Conservation (phyloP, 108 stramenopile species). For the Cyclotella sp. region DNA sequence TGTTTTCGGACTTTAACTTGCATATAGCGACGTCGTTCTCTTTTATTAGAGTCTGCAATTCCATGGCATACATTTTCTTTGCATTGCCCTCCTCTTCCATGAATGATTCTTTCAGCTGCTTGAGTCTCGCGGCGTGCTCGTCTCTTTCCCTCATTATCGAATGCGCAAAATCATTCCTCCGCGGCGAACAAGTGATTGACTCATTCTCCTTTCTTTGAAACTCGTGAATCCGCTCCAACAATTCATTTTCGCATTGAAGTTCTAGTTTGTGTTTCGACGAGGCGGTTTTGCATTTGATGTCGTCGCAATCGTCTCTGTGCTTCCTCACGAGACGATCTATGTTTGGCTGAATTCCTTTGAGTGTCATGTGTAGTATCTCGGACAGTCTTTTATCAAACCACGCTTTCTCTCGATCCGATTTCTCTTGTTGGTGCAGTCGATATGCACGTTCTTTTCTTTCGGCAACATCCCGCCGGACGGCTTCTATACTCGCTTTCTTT, state of each 20-base stretch:
- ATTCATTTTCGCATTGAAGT: slow-evolving; percentile 41
- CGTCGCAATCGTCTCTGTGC: slow-evolving; percentile 39
- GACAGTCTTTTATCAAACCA: slow-evolving; percentile 35
- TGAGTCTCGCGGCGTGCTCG: slow-evolving; percentile 23
- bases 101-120: slow-evolving; percentile 32
- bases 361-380: slow-evolving; percentile 37
- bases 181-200: slow-evolving; percentile 13
- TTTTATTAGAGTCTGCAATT: slow-evolving; percentile 17
- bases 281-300: slow-evolving; percentile 33
- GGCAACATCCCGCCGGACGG: slow-evolving; percentile 17
- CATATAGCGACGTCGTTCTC: slow-evolving; percentile 29
- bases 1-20: slow-evolving; percentile 17
- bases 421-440: slow-evolving; percentile 13
- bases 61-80: slow-evolving; percentile 29
- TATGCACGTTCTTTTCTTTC: slow-evolving; percentile 31
- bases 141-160: slow-evolving; percentile 10
- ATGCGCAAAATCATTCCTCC: slow-evolving; percentile 39
- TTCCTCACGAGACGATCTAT: slow-evolving; percentile 37
- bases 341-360: slow-evolving; percentile 43
- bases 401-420: slow-evolving; percentile 31
- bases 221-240: slow-evolving; percentile 28
- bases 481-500: slow-evolving; percentile 22
- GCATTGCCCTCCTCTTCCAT: slow-evolving; percentile 34
- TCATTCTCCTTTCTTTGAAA: slow-evolving; percentile 32
- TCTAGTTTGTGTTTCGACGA: slow-evolving; percentile 48